These are phyloP conservation scores for Ceratobasidium sp. DNA, from an alignment of 1,284 basidiomycete genomes.

Conservation along the genomic window DNA sequence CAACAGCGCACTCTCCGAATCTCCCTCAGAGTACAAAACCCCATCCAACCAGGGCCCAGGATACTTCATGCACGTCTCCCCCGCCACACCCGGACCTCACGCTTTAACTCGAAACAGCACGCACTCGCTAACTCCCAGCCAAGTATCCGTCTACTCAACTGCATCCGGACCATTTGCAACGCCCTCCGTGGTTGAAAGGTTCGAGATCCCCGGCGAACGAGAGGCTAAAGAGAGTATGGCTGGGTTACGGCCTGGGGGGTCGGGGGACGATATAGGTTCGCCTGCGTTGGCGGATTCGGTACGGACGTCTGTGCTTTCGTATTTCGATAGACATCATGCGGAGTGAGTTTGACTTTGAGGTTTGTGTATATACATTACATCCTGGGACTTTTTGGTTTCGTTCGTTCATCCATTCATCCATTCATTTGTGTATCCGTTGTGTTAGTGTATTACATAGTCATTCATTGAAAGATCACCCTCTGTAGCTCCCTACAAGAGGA, in stretches of 20 bases:
- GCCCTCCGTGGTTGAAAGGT: background rate
- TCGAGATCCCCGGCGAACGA: background rate
- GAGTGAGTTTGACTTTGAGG: too few relatives aligned
- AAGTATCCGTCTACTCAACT: background rate
- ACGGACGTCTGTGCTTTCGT: slow-evolving; percentile 22
- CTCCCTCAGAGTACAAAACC: too few relatives aligned
- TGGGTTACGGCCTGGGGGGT: slow-evolving; percentile 8
- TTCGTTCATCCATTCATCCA: too few relatives aligned
- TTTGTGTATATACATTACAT: too few relatives aligned
- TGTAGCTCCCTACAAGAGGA: too few relatives aligned
- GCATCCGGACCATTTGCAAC: background rate
- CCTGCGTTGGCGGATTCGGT: slow-evolving; percentile 28
- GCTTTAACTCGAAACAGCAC: background rate
- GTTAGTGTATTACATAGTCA: too few relatives aligned
- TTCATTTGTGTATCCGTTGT: too few relatives aligned
- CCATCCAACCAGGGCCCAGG: background rate
- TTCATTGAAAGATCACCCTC: too few relatives aligned
- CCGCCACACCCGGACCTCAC: background rate
- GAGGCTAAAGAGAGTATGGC: background rate
- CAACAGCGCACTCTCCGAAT: too few relatives aligned
- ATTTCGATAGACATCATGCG: background rate
- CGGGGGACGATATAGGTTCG: background rate
- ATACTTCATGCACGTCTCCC: slow-evolving; percentile 14
- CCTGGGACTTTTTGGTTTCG: too few relatives aligned
- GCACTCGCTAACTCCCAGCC: background rate